A percentile compares a stretch with the other conserved stretches of the same genome.
These are phyloP conservation scores for Artemisia annua DNA, from an alignment of 129 eudicot species.

Conservation along the genomic window DNA sequence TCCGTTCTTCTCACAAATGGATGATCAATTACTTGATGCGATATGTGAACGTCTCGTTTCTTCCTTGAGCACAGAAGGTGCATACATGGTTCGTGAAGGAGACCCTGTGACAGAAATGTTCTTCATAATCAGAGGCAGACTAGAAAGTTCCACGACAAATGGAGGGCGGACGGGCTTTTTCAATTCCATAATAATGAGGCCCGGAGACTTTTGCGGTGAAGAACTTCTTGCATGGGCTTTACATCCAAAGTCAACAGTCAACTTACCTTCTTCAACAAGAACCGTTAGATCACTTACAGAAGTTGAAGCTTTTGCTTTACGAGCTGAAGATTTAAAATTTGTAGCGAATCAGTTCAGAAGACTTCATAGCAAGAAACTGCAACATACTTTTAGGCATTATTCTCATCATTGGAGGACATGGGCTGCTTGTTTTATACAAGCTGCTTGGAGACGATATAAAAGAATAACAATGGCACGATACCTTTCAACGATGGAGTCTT, in stretches of 20 bases:
- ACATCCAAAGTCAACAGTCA: constrained; percentile 80
- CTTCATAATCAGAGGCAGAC: constrained; percentile 82
- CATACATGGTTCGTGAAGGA: constrained; percentile 94
- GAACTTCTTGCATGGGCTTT: constrained; percentile 98
- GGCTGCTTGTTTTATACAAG: constrained; percentile 98
- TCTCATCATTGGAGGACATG: constrained; percentile 99
- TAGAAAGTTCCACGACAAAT: constrained; percentile 93
- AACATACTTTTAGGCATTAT: constrained; percentile 90
- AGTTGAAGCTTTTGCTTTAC: constrained; percentile 90
- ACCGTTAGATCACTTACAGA: constrained; percentile 86
- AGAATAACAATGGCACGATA: constrained; percentile 65
- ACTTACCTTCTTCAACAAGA: constrained; percentile 90
- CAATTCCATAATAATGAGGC: constrained; percentile 69
- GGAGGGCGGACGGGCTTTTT: constrained; percentile 98
- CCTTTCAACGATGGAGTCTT: constrained; percentile 70
- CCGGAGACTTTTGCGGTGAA: constrained; percentile 97
- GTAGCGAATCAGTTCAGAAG: constrained; percentile 90
- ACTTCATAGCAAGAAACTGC: constrained; percentile 93
- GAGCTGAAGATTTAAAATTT: constrained; percentile 93
- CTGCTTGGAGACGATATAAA: constrained; percentile 91
- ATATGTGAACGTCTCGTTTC: constrained; percentile 94
- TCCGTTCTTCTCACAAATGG: constrained; percentile 98
- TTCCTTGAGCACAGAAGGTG: constrained; percentile 86
- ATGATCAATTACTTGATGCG: constrained; percentile 93
- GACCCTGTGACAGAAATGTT: constrained; percentile 97